These are phyloP conservation scores for Arthrobotrys sphaeroides DNA, from an alignment of 2,329 filamentous ascomycete genomes.

Conservation along the genomic window DNA sequence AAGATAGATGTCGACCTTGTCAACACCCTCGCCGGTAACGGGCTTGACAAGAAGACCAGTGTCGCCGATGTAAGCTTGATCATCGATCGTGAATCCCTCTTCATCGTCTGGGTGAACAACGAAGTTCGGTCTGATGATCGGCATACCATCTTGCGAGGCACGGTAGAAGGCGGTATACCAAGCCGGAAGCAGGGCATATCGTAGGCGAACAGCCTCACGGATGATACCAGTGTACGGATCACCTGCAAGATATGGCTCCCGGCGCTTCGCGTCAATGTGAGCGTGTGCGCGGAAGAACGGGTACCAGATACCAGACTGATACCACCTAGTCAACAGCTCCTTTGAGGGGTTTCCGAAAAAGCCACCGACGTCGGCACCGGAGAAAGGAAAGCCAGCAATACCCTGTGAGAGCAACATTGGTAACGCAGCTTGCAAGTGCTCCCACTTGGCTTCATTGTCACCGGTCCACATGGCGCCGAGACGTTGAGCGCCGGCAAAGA, in stretches of 20 bases:
- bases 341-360: conserved; percentile 98
- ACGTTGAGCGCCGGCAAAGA: conserved; percentile 89
- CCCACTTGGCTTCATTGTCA: conserved; percentile 94
- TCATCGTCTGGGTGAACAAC: conserved; percentile 90
- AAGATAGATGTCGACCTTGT: conserved; percentile 81
- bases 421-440: conserved; percentile 84
- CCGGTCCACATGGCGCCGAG: conserved; percentile 98
- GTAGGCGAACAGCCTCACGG: conserved; percentile 83
- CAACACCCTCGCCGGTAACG: conserved; percentile 75
- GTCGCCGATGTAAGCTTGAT: conserved; percentile 89
- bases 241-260: conserved; percentile 88
- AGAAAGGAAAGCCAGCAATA: conserved; percentile 91
- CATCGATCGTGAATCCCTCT: conserved; percentile 84
- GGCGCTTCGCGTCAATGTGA: conserved; percentile 92
- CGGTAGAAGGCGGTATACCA: conserved; percentile 99
- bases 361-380: conserved; percentile 93
- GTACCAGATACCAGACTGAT: conserved; percentile 95
- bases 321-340: conserved; percentile 92
- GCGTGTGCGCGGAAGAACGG: conserved; percentile 98
- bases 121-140: conserved; percentile 90
- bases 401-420: conserved; percentile 95
- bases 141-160: conserved; percentile 81
- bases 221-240: conserved; percentile 88
- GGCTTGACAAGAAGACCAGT: conserved; percentile 94
- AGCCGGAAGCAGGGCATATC: conserved; percentile 86